These are phyloP conservation scores for Hymenoscyphus albidus DNA, from an alignment of 2,329 filamentous ascomycete genomes.

Conservation along the genomic window DNA sequence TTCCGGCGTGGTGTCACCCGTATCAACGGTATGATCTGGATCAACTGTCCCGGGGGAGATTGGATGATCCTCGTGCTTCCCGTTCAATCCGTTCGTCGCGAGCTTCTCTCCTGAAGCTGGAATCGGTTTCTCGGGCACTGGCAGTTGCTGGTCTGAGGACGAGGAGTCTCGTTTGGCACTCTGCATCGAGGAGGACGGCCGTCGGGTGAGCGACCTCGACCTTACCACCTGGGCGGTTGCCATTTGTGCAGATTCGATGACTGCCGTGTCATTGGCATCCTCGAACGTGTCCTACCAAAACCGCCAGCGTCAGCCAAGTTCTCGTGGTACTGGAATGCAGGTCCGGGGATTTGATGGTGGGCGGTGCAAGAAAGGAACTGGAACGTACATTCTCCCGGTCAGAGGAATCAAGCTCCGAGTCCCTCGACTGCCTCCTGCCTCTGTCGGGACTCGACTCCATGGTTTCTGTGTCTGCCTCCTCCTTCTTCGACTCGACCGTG, in stretches of 20 bases:
- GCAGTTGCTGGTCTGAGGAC: constrained; percentile 27
- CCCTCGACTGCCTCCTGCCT: constrained; percentile 13
- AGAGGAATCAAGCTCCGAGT: constrained; percentile 25
- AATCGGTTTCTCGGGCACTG: constrained; percentile 18
- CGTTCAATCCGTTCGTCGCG: constrained; percentile 11
- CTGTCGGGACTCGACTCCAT: background rate
- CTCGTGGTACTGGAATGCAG: constrained; percentile 12
- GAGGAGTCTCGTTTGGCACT: constrained; percentile 27
- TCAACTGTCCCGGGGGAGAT: background rate
- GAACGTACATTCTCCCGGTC: constrained; percentile 25
- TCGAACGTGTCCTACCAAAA: constrained; percentile 68
- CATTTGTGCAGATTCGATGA: constrained; percentile 20
- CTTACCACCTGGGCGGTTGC: constrained; percentile 22
- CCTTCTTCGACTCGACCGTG: background rate
- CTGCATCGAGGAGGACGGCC: constrained; percentile 36
- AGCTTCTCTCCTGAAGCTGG: constrained; percentile 28
- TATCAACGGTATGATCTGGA: background rate
- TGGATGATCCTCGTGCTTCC: background rate
- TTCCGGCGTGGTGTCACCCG: constrained; percentile 28
- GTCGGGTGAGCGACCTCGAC: constrained; percentile 39
- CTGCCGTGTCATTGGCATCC: constrained; percentile 64
- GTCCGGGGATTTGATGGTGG: background rate
- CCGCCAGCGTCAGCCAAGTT: constrained; percentile 13
- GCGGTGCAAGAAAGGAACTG: background rate
- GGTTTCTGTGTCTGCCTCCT: background rate